Evolutionary conservation across 495 filamentous ascomycete genomes (phyloP).

Genomic region (Podospora didyma): DNA sequence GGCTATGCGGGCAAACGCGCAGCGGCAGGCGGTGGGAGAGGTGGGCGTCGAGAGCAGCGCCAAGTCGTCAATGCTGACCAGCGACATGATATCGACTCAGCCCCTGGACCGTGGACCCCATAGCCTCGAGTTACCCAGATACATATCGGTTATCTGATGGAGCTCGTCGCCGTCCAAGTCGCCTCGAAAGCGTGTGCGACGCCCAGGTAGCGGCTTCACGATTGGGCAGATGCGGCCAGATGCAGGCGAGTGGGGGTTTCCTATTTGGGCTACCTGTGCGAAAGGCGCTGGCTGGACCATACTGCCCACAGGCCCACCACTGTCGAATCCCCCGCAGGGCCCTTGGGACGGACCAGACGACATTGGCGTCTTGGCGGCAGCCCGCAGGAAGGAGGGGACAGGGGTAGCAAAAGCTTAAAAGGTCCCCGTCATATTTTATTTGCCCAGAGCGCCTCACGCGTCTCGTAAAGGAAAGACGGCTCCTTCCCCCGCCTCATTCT

Average conservation of each 20-base stretch:
- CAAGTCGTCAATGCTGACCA: constrained; percentile 7
- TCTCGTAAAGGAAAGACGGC: background rate
- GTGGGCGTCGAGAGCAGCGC: constrained; percentile 1
- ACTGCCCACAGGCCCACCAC: constrained; percentile 7
- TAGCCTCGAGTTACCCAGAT: constrained; percentile 13
- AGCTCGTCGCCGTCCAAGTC: background rate
- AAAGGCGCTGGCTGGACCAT: constrained; percentile 16
- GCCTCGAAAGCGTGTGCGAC: too few relatives aligned
- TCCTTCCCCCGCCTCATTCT: background rate
- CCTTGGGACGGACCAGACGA: background rate
- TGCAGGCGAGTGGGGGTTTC: constrained; percentile 16
- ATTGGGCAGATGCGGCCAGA: background rate
- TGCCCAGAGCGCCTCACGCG: background rate
- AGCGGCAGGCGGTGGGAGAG: background rate
- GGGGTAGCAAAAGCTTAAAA: constrained; percentile 11
- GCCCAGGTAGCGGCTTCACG: constrained; percentile 12
- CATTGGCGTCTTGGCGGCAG: background rate
- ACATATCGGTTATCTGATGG: constrained; percentile 5
- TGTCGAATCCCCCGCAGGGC: too few relatives aligned
- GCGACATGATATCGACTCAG: constrained; percentile 15
- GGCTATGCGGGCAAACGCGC: background rate
- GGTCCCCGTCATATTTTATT: background rate
- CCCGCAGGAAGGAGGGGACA: background rate
- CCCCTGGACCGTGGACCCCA: constrained; percentile 16
- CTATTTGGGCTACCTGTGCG: constrained; percentile 32